These are phyloP conservation scores for Daldinia decipiens DNA, from an alignment of 495 filamentous ascomycete genomes.

Conservation along the genomic window DNA sequence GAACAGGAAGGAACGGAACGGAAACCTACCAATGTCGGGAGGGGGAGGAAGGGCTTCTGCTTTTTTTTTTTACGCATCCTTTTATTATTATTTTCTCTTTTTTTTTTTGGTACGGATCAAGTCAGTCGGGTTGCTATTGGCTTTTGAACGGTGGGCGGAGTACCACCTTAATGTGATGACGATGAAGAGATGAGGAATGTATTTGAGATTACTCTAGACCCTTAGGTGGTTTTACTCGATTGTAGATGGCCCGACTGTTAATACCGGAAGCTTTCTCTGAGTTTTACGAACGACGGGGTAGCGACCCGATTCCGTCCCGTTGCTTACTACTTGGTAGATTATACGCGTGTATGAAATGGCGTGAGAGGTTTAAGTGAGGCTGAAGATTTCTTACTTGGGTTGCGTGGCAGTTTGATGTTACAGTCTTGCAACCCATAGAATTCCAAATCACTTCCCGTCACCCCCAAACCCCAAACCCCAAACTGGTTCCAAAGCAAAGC, in stretches of 20 bases:
- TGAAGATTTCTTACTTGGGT: slow-evolving; percentile 16
- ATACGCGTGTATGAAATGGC: not conserved
- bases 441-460: slow-evolving; percentile 6
- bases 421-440: not conserved
- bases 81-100: not conserved
- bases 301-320: not conserved
- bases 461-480: not conserved
- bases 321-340: not conserved
- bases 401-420: slow-evolving; percentile 18
- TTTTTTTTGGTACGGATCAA: slow-evolving; percentile 33
- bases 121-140: slow-evolving; percentile 39
- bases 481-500: not conserved
- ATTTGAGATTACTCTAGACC: too few species aligned
- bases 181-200: slow-evolving; percentile 12
- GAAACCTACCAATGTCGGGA: slow-evolving; percentile 45
- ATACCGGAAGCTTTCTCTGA: slow-evolving; percentile 29
- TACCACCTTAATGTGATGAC: slow-evolving; percentile 43
- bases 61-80: slow-evolving; percentile 15
- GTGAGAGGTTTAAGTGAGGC: slow-evolving; percentile 18
- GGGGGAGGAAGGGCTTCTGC: slow-evolving; percentile 32
- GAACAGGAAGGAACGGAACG: slow-evolving; percentile 39
- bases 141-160: slow-evolving; percentile 34
- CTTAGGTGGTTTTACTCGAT: too few species aligned
- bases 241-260: too few species aligned
- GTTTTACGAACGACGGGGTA: not conserved